Evolutionary conservation across 768 basidiomycete genomes (phyloP).

Genomic region (Tylopilus subfusipes): DNA sequence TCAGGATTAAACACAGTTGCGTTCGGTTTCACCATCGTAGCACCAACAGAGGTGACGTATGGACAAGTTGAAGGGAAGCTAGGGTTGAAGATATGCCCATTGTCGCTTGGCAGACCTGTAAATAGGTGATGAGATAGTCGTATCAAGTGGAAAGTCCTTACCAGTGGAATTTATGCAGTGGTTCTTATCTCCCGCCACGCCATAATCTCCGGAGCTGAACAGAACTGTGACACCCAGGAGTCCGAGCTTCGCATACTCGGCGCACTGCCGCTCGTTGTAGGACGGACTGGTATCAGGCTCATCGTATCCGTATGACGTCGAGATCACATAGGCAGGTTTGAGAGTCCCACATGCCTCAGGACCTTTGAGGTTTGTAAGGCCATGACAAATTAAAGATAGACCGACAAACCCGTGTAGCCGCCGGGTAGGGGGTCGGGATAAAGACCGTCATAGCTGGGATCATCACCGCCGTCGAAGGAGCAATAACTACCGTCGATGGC

Average conservation of each 20-base stretch:
- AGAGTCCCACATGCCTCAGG: constrained; percentile 36
- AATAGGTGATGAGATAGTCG: background rate
- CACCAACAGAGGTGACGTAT: constrained; percentile 49
- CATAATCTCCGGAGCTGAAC: constrained; percentile 27
- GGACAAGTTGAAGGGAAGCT: constrained; percentile 48
- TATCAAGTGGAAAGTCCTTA: constrained; percentile 1
- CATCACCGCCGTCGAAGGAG: constrained; percentile 36
- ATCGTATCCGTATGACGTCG: too few relatives aligned
- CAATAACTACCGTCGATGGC: constrained; percentile 38
- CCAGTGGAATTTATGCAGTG: constrained; percentile 32
- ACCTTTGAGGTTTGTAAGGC: too few relatives aligned
- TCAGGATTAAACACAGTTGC: constrained; percentile 44
- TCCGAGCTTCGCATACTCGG: background rate
- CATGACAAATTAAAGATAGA: background rate
- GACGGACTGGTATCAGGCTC: constrained; percentile 27
- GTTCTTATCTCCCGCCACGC: constrained; percentile 36
- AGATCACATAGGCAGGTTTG: constrained; percentile 39
- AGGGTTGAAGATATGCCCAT: constrained; percentile 52
- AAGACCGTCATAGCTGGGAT: constrained; percentile 23
- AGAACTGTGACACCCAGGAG: background rate
- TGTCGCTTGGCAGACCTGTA: constrained; percentile 28
- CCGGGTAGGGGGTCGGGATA: constrained; percentile 33
- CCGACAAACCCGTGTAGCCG: background rate
- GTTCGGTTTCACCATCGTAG: constrained; percentile 42
- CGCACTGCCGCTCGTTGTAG: background rate